Evolutionary conservation across 768 basidiomycete species (phyloP).

Genomic region (Suillus luteus): DNA sequence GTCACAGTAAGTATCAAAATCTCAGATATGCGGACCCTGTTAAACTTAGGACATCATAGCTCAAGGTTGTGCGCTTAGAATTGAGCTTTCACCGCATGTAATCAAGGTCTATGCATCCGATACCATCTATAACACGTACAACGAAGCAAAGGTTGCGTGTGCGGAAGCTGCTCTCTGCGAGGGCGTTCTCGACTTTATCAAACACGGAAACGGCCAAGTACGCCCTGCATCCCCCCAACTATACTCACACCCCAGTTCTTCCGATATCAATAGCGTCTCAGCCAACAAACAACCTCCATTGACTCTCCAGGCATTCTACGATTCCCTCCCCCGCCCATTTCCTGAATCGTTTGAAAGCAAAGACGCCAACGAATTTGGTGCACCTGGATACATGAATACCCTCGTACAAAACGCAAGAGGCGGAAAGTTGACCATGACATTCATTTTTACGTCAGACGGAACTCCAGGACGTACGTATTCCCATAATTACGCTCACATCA

Average conservation of each 20-base stretch:
- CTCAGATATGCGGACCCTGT: background rate
- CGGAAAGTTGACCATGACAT: constrained; percentile 43
- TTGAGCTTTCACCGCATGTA: constrained; percentile 52
- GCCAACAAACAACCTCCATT: constrained; percentile 26
- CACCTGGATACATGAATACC: constrained; percentile 53
- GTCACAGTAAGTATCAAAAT: constrained; percentile 40
- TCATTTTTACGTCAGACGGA: constrained; percentile 46
- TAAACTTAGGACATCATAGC: constrained; percentile 32
- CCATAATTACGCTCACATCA: background rate
- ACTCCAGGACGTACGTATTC: constrained; percentile 45
- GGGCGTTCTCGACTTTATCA: constrained; percentile 61
- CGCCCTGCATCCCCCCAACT: constrained; percentile 33
- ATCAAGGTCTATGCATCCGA: constrained; percentile 54
- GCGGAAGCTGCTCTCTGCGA: constrained; percentile 54
- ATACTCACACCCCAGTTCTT: constrained; percentile 8
- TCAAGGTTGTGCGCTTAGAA: constrained; percentile 58
- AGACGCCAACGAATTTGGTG: constrained; percentile 53
- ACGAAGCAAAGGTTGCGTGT: constrained; percentile 53
- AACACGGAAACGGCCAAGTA: constrained; percentile 53
- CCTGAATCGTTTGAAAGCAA: constrained; percentile 53
- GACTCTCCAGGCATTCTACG: constrained; percentile 60
- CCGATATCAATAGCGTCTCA: constrained; percentile 12
- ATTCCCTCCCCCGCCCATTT: constrained; percentile 66
- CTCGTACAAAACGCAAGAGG: constrained; percentile 55
- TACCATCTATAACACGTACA: constrained; percentile 40